Percentiles rank a stretch among this genome's conserved stretches.
phyloP scores from a whole-genome alignment of 331 rosid genomes.

The Spiraea crenata region DNA sequence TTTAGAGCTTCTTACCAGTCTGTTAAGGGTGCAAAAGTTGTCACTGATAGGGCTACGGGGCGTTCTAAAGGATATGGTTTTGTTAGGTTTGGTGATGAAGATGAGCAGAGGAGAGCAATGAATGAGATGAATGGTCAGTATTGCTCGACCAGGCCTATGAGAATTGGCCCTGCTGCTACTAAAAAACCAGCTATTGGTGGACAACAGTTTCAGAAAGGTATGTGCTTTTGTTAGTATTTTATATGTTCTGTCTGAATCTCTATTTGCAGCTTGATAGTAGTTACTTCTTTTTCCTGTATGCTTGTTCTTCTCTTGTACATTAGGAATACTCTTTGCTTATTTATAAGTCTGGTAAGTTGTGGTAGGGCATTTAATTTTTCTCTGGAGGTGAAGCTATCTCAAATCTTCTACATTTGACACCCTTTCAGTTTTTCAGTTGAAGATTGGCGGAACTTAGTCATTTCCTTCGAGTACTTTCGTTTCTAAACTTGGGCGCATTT shows the following conservation, averaged over 20 bases:
- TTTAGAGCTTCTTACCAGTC: slow-evolving; percentile 43
- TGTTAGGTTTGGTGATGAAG: slow-evolving; percentile 59
- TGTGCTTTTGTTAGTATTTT: background rate
- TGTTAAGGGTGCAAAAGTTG: slow-evolving; percentile 65
- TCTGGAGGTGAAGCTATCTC: background rate
- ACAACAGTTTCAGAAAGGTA: slow-evolving; percentile 52
- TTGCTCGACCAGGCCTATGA: slow-evolving; percentile 66
- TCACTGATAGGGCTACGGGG: slow-evolving; percentile 62
- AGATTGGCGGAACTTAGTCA: slow-evolving; percentile 40
- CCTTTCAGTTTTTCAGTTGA: slow-evolving; percentile 32
- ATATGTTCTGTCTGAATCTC: background rate
- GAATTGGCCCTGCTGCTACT: slow-evolving; percentile 61
- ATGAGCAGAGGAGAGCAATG: slow-evolving; percentile 58
- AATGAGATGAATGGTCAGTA: slow-evolving; percentile 60
- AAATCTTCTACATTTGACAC: slow-evolving; percentile 11
- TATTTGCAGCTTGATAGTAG: background rate
- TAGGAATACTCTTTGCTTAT: slow-evolving; percentile 3
- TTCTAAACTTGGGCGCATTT: slow-evolving; percentile 52
- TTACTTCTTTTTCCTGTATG: background rate
- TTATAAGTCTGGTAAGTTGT: slow-evolving; percentile 18
- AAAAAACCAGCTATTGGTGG: slow-evolving; percentile 44
- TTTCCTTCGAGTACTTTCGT: slow-evolving; percentile 57
- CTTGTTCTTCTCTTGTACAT: background rate
- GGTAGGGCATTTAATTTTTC: slow-evolving; percentile 5
- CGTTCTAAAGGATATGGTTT: slow-evolving; percentile 71